A percentile compares a stretch with the other conserved stretches of the same genome.
These are phyloP conservation scores for Xylaria acuta DNA, from an alignment of 495 filamentous ascomycete genomes.

Conservation along the genomic window DNA sequence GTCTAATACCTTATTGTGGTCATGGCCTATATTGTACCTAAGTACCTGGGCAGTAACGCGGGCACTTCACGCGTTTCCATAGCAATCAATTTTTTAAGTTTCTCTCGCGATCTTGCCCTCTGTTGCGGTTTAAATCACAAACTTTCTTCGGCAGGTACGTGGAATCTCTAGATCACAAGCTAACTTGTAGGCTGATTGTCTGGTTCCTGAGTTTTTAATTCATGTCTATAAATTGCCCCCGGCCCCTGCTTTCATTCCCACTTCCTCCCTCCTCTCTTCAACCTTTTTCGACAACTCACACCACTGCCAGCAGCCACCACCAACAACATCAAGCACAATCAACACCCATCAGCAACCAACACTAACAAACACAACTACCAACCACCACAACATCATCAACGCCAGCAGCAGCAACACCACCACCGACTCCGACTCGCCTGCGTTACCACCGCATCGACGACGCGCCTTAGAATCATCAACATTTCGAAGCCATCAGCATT, in stretches of 20 bases:
- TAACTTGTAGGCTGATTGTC: background rate
- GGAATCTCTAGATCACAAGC: background rate
- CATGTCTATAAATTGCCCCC: slow-evolving; percentile 1
- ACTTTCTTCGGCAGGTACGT: background rate
- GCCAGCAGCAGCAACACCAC: too few relatives aligned
- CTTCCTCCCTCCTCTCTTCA: background rate
- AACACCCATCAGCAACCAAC: background rate
- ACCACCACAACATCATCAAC: too few relatives aligned
- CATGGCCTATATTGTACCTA: background rate
- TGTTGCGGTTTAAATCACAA: too few relatives aligned
- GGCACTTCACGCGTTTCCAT: background rate
- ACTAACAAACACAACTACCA: background rate
- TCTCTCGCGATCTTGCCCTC: too few relatives aligned
- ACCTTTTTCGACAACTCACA: background rate
- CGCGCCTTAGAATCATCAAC: background rate
- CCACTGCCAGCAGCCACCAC: background rate
- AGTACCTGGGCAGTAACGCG: background rate
- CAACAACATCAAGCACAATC: background rate
- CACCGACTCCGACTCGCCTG: background rate
- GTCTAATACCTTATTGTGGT: too few relatives aligned
- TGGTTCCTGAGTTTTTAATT: background rate
- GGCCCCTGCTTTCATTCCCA: background rate
- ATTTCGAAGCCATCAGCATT: background rate
- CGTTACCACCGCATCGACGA: background rate
- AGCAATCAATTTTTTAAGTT: background rate